A percentile compares a stretch with the other conserved stretches of the same genome.
These are phyloP conservation scores for Camelina laxa DNA, from an alignment of 345 rosid species.

Conservation along the genomic window DNA sequence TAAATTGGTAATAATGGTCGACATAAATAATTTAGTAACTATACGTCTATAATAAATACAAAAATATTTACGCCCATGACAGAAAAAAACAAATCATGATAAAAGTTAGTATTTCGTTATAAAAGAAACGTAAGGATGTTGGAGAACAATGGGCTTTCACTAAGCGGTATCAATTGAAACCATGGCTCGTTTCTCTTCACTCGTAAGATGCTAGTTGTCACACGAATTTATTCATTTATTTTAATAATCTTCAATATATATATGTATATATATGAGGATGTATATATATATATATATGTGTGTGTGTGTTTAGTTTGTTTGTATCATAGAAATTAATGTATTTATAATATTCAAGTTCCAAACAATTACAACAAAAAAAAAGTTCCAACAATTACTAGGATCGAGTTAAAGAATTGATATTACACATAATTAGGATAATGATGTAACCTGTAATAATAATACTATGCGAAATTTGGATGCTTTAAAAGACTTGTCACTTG, in stretches of 20 bases:
- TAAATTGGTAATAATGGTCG: conserved; percentile 12
- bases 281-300: background rate
- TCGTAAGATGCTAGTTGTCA: conserved; percentile 37
- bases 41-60: background rate
- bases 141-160: conserved; percentile 40
- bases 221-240: conserved; percentile 17
- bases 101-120: conserved; percentile 2
- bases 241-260: conserved; percentile 8
- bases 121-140: conserved; percentile 27
- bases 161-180: conserved; percentile 37
- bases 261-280: background rate
- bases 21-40: conserved; percentile 5
- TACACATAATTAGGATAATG: background rate
- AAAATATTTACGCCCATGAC: conserved; percentile 10
- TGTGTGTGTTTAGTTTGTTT: background rate
- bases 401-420: too few relatives aligned
- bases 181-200: conserved; percentile 7
- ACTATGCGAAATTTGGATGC: background rate
- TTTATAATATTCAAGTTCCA: too few relatives aligned
- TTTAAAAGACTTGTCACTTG: background rate
- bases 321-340: background rate
- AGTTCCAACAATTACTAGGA: too few relatives aligned
- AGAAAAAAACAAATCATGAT: conserved; percentile 6
- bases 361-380: too few relatives aligned
- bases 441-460: background rate